A percentile compares a stretch with the other conserved stretches of the same genome.
Evolutionary conservation across 1,284 basidiomycete genomes (phyloP).

Genomic region (Macrocybe sp.): DNA sequence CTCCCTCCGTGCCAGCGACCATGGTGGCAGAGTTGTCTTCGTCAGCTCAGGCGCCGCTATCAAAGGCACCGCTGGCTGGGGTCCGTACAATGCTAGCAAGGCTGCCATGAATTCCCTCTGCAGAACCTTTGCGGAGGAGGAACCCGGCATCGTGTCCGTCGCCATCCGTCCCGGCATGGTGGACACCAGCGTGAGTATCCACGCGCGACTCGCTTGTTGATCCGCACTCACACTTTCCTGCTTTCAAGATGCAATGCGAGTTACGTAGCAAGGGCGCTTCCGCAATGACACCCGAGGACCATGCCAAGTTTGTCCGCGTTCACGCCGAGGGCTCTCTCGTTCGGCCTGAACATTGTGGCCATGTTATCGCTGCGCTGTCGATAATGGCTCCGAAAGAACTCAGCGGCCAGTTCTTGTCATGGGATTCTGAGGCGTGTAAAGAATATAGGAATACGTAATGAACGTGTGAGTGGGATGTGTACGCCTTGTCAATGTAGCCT

Average conservation of each 20-base stretch:
- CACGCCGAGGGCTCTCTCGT: slow-evolving; percentile 63
- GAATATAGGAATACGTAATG: background rate
- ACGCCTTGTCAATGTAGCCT: too few species aligned
- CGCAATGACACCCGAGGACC: slow-evolving; percentile 48
- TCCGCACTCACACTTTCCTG: slow-evolving; percentile 2
- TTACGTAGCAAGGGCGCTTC: slow-evolving; percentile 43
- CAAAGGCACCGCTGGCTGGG: slow-evolving; percentile 67
- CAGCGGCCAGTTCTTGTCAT: slow-evolving; percentile 73
- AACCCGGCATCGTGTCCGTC: slow-evolving; percentile 66
- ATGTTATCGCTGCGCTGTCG: slow-evolving; percentile 69
- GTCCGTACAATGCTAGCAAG: slow-evolving; percentile 74
- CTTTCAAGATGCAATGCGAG: slow-evolving; percentile 60
- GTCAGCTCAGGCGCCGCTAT: slow-evolving; percentile 80
- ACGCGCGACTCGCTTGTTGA: slow-evolving; percentile 1
- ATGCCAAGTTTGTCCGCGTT: slow-evolving; percentile 55
- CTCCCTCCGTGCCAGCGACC: slow-evolving; percentile 53
- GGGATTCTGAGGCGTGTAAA: slow-evolving; percentile 60
- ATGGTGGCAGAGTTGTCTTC: slow-evolving; percentile 68
- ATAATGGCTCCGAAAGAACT: slow-evolving; percentile 50
- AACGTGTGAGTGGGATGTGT: too few species aligned
- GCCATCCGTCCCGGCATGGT: slow-evolving; percentile 85
- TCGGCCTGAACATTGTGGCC: slow-evolving; percentile 65
- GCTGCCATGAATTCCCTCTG: slow-evolving; percentile 85
- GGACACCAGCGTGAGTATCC: slow-evolving; percentile 56
- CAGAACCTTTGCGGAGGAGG: slow-evolving; percentile 80